A percentile compares a stretch with the other conserved stretches of the same genome.
Conservation (phyloP, 2,329 filamentous ascomycete species). For the Boeremia lycopersici region DNA sequence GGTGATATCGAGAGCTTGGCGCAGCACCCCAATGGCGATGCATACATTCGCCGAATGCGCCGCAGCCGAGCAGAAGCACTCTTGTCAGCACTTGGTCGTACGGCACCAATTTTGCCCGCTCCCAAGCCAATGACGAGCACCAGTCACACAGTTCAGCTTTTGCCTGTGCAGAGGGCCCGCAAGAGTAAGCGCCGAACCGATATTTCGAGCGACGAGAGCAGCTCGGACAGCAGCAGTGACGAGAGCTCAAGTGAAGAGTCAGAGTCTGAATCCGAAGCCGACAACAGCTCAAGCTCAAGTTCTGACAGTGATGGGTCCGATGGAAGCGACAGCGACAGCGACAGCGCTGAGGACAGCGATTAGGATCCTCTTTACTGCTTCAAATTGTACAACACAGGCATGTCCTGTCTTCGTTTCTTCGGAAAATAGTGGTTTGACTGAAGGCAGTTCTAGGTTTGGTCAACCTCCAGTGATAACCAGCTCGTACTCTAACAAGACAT, state of each 20-base stretch:
- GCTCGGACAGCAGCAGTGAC: conserved; percentile 37
- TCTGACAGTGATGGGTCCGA: conserved; percentile 6
- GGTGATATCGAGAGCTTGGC: conserved; percentile 34
- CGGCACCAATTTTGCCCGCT: conserved; percentile 28
- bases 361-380: background rate
- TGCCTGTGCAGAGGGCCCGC: conserved; percentile 22
- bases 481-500: no score
- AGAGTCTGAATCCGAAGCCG: conserved; percentile 27
- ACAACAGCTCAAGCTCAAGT: conserved; percentile 10
- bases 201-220: conserved; percentile 42
- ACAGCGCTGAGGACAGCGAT: conserved; percentile 20
- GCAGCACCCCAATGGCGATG: conserved; percentile 34
- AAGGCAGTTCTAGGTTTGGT: no score
- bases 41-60: conserved; percentile 43
- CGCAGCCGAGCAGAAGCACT: conserved; percentile 41
- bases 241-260: conserved; percentile 31
- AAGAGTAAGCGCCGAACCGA: conserved; percentile 39
- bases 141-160: conserved; percentile 24
- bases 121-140: conserved; percentile 19
- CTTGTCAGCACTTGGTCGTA: conserved; percentile 35
- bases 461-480: no score
- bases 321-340: conserved; percentile 24
- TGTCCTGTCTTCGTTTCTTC: no score
- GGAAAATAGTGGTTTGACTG: no score
- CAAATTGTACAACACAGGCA: no score